Evolutionary conservation across 2,329 filamentous ascomycete species (phyloP), one percentile per base, ranked within the genome.

Genomic region (Alternaria sp.): DNA sequence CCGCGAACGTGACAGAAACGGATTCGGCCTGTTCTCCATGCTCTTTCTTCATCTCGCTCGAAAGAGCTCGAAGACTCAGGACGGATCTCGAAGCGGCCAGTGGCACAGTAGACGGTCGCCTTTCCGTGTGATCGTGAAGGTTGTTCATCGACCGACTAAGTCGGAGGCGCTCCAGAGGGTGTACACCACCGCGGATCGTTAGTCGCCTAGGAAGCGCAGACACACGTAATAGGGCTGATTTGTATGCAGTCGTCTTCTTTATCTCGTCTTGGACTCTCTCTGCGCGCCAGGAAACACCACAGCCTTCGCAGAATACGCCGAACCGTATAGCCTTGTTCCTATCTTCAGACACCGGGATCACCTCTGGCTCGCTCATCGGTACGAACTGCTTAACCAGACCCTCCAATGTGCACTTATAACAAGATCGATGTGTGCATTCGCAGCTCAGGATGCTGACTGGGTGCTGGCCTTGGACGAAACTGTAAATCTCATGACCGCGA

Each of bases 231-330:
- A 62, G 21, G 14, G 41, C 44, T 4, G 33, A 54, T 56, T 62
- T 68, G 29, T 54, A 60, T 10, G 46, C 42, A 13, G 55, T 31
- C 6, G 54, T 67, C 29, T 53, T 65, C 14, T 42, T 53, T 7
- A 52, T 24, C 2, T 54, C 52, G 13, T 52, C 28, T 26, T 60
- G 49, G 24, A 60, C 50, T 26, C 44, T 39, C 33, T 56, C 33
- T 7, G 66, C 71, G 7, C 65, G 60, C 69, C 68, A 71, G 28
- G 65, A 66, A 1, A 68, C 34, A 9, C 72, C 72, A 39, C 71
- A 73, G 5, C 37, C 54, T 17, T 57, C 50, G 45, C 72, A 74
- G 7, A 72, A 50, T 37, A 70, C 64, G 21, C 72, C 71, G 52
- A 70, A 73, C 2, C 51, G 59, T 14, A 72, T 36, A 3, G 50